Evolutionary conservation across 2,329 filamentous ascomycete species (phyloP).

Genomic region (Penicillium janthinellum): DNA sequence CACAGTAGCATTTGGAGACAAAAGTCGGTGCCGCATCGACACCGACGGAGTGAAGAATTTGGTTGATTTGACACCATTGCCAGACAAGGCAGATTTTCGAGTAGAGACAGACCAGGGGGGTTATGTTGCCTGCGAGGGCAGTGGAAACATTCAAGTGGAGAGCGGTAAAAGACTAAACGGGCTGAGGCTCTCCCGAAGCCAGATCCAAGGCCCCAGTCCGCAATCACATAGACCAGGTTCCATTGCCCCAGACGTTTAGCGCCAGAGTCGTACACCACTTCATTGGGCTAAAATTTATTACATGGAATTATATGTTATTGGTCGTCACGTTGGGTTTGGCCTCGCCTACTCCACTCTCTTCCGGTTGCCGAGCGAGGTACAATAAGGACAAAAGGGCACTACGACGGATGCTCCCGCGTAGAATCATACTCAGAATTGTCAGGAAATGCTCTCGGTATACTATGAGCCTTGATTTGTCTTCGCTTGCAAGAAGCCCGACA

Average conservation of each 20-base stretch:
- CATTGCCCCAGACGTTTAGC: constrained; percentile 34
- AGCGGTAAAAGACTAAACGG: constrained; percentile 23
- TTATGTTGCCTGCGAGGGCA: constrained; percentile 24
- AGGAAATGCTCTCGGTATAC: not conserved
- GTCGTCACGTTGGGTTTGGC: not conserved
- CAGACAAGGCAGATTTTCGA: constrained; percentile 41
- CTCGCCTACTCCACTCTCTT: not conserved
- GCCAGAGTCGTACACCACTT: constrained; percentile 25
- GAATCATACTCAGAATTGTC: not conserved
- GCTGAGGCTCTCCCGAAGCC: constrained; percentile 20
- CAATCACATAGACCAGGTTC: constrained; percentile 18
- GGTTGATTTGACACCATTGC: constrained; percentile 31
- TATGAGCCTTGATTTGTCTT: no score
- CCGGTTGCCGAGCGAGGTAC: not conserved
- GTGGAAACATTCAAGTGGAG: constrained; percentile 25
- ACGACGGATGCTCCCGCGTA: not conserved
- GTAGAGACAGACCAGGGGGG: not conserved
- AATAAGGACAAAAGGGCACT: not conserved
- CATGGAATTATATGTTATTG: constrained; percentile 24
- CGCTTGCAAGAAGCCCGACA: not conserved
- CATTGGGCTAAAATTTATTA: constrained; percentile 18
- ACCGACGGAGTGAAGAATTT: constrained; percentile 25
- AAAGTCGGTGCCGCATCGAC: constrained; percentile 30
- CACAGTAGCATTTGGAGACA: constrained; percentile 27
- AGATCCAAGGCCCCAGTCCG: constrained; percentile 34